Evolutionary conservation across 257 asterid genomes (phyloP).

Genomic region (Schizonepeta tenuifolia): DNA sequence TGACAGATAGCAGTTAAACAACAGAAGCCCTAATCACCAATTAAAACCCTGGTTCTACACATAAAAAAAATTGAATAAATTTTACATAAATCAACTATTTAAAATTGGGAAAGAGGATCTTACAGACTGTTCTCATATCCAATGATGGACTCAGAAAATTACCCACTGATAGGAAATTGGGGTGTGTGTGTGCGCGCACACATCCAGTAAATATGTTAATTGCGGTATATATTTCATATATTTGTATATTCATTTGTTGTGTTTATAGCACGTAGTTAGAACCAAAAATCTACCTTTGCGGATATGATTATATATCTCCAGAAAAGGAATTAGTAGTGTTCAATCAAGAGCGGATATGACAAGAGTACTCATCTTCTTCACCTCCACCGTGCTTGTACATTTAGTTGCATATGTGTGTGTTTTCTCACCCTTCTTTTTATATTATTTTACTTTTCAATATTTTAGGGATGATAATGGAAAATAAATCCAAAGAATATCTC

Average conservation of each 20-base stretch:
- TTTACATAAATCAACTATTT: constrained; percentile 15
- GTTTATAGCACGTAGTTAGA: background rate
- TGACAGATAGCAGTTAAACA: background rate
- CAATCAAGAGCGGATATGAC: too few species aligned
- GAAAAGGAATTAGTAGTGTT: too few species aligned
- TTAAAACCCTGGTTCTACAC: constrained; percentile 14
- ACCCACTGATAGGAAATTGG: constrained; percentile 6
- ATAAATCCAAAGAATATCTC: too few species aligned
- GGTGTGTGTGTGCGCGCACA: too few species aligned
- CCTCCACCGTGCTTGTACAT: too few species aligned
- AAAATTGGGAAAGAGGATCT: constrained; percentile 29
- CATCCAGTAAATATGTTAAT: background rate
- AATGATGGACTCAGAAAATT: constrained; percentile 35
- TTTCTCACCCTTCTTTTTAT: too few species aligned
- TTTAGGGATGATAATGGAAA: too few species aligned
- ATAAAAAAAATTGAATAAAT: background rate
- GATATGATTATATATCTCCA: too few species aligned
- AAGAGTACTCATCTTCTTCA: too few species aligned
- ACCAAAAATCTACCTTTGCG: too few species aligned
- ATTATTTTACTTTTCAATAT: too few species aligned
- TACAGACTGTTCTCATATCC: constrained; percentile 64
- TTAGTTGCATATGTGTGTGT: too few species aligned
- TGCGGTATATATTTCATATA: background rate
- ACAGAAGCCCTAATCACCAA: constrained; percentile 1
- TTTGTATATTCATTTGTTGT: background rate